phyloP scores from a whole-genome alignment of 192 early-diverging fungal species.

The Dispira parvispora region DNA sequence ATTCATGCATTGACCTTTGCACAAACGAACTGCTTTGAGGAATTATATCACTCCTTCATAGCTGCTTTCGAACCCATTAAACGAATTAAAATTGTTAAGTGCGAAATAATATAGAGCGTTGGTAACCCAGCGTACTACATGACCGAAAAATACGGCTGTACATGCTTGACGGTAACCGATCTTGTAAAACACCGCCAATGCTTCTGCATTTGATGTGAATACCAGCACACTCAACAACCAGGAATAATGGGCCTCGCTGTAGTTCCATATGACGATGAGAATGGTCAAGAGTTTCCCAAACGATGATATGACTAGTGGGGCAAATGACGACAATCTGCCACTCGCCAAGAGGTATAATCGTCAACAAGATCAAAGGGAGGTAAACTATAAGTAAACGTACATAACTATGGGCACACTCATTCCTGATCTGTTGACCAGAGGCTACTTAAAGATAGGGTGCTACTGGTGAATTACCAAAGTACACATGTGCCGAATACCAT shows the following conservation, averaged over 20 bases:
- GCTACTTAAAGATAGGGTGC: too few relatives aligned
- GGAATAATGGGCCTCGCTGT: conserved; percentile 60
- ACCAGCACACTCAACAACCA: conserved; percentile 64
- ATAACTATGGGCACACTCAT: too few relatives aligned
- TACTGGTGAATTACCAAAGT: too few relatives aligned
- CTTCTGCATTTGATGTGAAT: conserved; percentile 57
- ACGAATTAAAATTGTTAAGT: background rate
- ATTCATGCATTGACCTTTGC: too few relatives aligned
- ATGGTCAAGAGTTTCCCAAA: conserved; percentile 80
- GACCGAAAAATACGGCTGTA: background rate
- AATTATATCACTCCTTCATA: too few relatives aligned
- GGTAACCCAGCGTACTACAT: background rate
- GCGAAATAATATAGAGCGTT: conserved; percentile 6
- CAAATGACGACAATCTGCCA: conserved; percentile 23
- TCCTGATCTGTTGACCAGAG: too few relatives aligned
- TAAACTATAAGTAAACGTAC: too few relatives aligned
- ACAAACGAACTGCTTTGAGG: too few relatives aligned
- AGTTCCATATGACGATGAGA: conserved; percentile 85
- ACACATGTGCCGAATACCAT: too few relatives aligned
- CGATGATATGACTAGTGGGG: conserved; percentile 60
- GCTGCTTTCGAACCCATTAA: background rate
- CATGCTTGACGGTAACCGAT: background rate
- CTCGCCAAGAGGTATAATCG: too few relatives aligned
- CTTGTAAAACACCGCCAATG: conserved; percentile 22
- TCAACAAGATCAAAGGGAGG: too few relatives aligned